Base-by-base conservation (phyloP, 345 rosid species). In the Murraya koenigii region DNA sequence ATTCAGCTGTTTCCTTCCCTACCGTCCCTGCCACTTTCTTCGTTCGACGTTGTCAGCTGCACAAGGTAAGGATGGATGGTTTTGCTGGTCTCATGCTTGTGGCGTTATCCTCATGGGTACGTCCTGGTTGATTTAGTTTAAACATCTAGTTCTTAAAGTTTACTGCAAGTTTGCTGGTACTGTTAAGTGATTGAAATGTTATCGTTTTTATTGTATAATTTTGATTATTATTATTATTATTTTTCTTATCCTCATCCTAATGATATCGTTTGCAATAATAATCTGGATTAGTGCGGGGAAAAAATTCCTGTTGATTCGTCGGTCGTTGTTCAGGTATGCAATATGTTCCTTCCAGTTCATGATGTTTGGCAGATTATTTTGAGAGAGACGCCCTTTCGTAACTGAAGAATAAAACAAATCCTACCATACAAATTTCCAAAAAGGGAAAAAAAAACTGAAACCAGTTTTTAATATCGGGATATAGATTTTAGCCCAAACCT, bases 241-340 rank as follows among this genome's bases (percentile, higher is more conserved):
- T 79, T 55, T 83, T 36, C 76, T 90, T 72, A 72, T 82, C 59
- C 87, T 88, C 80, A 71, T 87, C 78, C 69, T 87, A 68, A 88
- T 87, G 89, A 80, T 85, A 66, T 75, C 85, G 55, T 88, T 87
- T 64, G 89, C 90, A 33, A 77, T 84, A 39, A 68, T 88, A 79
- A 87, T 90, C 36, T 88, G 93, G 91, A 85, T 88, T 79, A 90
- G 86, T 73, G 83, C 78, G n/a, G 83, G 90, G 75, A 82, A 85
- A 77, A 82, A 74, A n/a, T n/a, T 82, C 83, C 86, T 72, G 65
- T 86, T 6, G 83, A 90, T 83, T 66, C 93, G 75, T 80, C 87
- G 62, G 7, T 78, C 72, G 74, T 87, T 66, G 88, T 90, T 62
- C 80, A 77, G 90, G 93, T 90, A 77, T 66, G 74, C 59, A 72